Conservation (phyloP, 192 early-diverging fungal genomes). For the Chytriomyces confervae region DNA sequence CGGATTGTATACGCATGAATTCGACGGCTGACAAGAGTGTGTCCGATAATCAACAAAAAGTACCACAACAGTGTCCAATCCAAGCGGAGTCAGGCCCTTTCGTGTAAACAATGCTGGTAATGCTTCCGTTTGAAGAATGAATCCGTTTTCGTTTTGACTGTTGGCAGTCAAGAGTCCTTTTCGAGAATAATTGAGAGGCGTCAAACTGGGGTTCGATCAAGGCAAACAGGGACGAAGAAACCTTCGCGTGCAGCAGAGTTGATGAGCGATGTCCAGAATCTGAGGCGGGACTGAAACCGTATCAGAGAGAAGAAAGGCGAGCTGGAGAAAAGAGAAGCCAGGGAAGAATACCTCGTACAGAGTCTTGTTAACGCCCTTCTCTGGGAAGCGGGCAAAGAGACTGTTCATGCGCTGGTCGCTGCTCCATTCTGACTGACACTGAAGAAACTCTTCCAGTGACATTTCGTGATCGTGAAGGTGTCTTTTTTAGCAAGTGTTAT, state of each 20-base stretch:
- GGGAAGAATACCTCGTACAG: not conserved
- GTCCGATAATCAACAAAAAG: not conserved
- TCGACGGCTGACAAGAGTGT: not conserved
- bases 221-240: not conserved
- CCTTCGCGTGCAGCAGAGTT: not conserved
- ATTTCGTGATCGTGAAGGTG: no score
- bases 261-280: conserved; percentile 4
- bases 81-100: not conserved
- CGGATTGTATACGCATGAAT: not conserved
- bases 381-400: conserved; percentile 7
- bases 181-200: not conserved
- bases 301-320: not conserved
- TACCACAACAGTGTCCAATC: conserved; percentile 12
- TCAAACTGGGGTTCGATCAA: not conserved
- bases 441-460: no score
- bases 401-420: conserved; percentile 9
- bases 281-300: not conserved
- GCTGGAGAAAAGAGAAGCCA: no score
- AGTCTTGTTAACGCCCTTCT: not conserved
- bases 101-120: not conserved
- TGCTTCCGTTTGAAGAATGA: not conserved
- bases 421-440: not conserved
- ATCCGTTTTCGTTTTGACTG: not conserved
- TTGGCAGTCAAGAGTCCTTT: not conserved
- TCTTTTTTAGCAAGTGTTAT: no score